Evolutionary conservation across 2,329 filamentous ascomycete genomes (phyloP).

Genomic region (Dryadomyces quercivorus): DNA sequence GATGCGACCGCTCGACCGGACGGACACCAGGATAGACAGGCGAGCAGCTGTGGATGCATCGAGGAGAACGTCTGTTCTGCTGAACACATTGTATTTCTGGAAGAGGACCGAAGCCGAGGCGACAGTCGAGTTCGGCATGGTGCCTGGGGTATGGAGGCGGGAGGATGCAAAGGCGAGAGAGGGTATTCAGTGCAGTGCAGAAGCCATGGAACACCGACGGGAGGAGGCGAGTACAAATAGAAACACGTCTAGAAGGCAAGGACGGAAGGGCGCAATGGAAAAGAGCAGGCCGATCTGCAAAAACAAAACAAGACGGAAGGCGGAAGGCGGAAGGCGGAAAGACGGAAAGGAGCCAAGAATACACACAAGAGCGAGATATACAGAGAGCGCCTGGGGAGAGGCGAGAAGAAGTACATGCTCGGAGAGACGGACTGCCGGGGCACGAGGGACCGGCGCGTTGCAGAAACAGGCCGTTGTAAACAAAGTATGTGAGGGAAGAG

Average conservation of each 20-base stretch:
- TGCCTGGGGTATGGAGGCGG: neutral
- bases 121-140: conserved; percentile 13
- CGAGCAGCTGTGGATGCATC: conserved; percentile 16
- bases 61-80: conserved; percentile 13
- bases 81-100: conserved; percentile 11
- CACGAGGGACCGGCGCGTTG: conserved; percentile 4
- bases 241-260: neutral
- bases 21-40: conserved; percentile 13
- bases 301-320: neutral
- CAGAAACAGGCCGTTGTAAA: neutral
- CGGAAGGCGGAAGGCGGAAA: neutral
- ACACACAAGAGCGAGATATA: neutral
- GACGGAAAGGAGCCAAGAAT: neutral
- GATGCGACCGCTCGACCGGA: conserved; percentile 17
- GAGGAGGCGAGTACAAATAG: neutral
- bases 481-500: no score
- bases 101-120: conserved; percentile 8
- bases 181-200: neutral
- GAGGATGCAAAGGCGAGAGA: neutral
- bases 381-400: neutral
- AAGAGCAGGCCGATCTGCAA: neutral
- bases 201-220: no score
- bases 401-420: neutral
- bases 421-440: neutral
- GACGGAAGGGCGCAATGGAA: neutral